Percentiles rank a stretch among this genome's conserved stretches.
These are phyloP conservation scores for Dinochytrium kinnereticum DNA, from an alignment of 371 early-diverging fungal genomes.

Conservation along the genomic window DNA sequence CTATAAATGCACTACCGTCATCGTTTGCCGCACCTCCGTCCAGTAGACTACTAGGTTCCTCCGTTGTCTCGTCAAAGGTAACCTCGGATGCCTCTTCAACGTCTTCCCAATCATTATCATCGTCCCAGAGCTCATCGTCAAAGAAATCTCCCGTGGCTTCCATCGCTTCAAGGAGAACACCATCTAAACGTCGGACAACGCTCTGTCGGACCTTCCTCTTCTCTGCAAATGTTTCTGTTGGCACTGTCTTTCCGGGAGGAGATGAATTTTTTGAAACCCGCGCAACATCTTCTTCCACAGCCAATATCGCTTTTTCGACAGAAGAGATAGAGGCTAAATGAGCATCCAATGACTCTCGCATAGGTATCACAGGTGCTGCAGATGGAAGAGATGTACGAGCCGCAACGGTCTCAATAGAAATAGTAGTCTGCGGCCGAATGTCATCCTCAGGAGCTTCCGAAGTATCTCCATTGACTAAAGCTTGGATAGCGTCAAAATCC, in stretches of 20 bases:
- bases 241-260: background rate
- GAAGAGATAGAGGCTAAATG: constrained; percentile 1
- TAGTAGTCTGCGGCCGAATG: background rate
- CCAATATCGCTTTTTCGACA: background rate
- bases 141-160: constrained; percentile 15
- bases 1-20: background rate
- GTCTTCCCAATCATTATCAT: constrained; percentile 1
- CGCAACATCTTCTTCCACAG: background rate
- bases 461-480: background rate
- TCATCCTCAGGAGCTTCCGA: constrained; percentile 7
- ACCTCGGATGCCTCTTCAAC: background rate
- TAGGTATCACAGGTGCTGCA: background rate
- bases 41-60: background rate
- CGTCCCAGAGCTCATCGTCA: constrained; percentile 1
- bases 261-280: too few relatives aligned
- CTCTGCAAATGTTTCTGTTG: background rate
- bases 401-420: background rate
- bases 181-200: constrained; percentile 12
- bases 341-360: background rate
- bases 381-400: background rate
- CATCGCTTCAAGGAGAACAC: constrained; percentile 19
- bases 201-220: constrained; percentile 17
- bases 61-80: background rate
- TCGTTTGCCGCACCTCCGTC: background rate
- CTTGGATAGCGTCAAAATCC: constrained; percentile 4